A percentile compares a stretch with the other conserved stretches of the same genome.
phyloP scores from a whole-genome alignment of 257 asterid species.

The Solanum sejunctum region DNA sequence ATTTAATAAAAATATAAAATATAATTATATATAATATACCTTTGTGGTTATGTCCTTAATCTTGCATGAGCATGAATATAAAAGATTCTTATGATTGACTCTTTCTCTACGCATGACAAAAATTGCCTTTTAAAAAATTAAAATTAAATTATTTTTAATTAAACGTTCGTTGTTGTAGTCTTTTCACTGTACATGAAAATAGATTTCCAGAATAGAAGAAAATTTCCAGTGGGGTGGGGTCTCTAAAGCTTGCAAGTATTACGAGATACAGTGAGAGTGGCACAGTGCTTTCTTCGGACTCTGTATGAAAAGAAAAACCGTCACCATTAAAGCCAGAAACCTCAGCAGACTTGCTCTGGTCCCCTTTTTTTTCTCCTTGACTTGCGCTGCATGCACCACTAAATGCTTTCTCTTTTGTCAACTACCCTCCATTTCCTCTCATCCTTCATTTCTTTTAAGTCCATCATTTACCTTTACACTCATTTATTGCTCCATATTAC shows the following conservation, averaged over 20 bases:
- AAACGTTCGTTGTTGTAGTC: too few relatives aligned
- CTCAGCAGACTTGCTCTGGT: background rate
- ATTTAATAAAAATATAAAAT: too few relatives aligned
- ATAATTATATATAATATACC: too few relatives aligned
- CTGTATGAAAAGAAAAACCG: background rate
- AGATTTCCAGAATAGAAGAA: background rate
- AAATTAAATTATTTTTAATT: too few relatives aligned
- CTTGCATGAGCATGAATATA: too few relatives aligned
- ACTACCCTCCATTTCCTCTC: background rate
- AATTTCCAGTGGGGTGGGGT: background rate
- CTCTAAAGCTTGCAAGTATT: background rate
- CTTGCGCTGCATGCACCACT: slow-evolving; percentile 13
- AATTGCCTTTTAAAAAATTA: too few relatives aligned
- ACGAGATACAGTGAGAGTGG: background rate
- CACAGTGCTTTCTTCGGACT: background rate
- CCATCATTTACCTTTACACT: background rate
- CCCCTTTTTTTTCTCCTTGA: slow-evolving; percentile 1
- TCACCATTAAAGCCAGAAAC: background rate
- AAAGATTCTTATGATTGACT: too few relatives aligned
- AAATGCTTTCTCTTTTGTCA: slow-evolving; percentile 7
- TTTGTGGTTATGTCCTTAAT: too few relatives aligned
- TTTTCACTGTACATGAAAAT: background rate
- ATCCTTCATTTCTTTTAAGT: background rate
- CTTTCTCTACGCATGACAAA: too few relatives aligned
- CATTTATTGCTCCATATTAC: background rate